Conservation (phyloP, 345 rosid species). For the Acer saccharum region DNA sequence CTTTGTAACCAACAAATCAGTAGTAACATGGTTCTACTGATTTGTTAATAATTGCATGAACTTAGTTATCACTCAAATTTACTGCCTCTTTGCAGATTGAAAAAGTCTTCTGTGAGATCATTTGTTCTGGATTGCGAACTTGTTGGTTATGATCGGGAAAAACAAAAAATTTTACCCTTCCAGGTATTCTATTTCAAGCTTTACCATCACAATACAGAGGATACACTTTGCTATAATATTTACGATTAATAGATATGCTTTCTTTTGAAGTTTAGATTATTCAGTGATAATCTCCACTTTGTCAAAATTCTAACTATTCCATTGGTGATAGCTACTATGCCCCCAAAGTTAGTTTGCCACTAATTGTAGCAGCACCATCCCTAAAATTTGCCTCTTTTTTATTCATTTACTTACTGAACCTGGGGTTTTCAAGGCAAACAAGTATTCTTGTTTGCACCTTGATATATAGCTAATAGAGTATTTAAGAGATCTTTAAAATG, state of each 20-base stretch:
- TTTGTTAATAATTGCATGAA: not conserved
- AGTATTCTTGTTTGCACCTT: not conserved
- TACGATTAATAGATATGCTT: not conserved
- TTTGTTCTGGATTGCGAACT: conserved; percentile 93
- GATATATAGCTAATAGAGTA: not conserved
- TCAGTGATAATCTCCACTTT: not conserved
- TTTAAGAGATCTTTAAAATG: not conserved
- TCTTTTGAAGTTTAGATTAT: conserved; percentile 2
- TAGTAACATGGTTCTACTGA: not conserved
- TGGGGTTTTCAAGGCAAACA: not conserved
- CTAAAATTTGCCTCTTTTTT: conserved; percentile 10
- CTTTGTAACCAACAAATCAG: no score
- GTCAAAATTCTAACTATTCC: conserved; percentile 15
- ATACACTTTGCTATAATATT: not conserved
- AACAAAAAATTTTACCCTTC: conserved; percentile 80
- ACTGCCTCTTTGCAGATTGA: conserved; percentile 54
- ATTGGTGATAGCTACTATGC: conserved; percentile 7
- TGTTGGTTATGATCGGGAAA: conserved; percentile 84
- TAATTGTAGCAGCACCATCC: conserved; percentile 8
- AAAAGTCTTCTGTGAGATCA: conserved; percentile 66
- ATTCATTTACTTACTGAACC: not conserved
- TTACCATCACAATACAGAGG: not conserved
- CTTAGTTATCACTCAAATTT: conserved; percentile 24
- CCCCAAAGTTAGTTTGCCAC: conserved; percentile 14
- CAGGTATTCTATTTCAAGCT: conserved; percentile 56